Percentiles rank a stretch among this genome's conserved stretches.
Evolutionary conservation across 371 early-diverging fungal genomes (phyloP).

Genomic region (Massospora cicadina): DNA sequence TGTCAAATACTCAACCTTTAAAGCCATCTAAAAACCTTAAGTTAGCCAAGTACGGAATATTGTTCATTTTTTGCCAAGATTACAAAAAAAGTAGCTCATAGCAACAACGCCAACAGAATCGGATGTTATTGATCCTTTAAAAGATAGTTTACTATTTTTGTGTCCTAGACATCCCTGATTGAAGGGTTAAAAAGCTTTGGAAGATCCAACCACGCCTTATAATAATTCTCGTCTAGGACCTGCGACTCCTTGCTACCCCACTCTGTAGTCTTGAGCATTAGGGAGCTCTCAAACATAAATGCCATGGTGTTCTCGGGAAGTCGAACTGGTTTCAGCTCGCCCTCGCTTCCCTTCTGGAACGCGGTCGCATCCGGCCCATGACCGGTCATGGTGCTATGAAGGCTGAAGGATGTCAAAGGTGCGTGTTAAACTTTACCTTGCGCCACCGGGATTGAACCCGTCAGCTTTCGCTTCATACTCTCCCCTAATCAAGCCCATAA

Average conservation of each 20-base stretch:
- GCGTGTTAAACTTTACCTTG: constrained; percentile 23
- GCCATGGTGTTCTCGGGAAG: constrained; percentile 68
- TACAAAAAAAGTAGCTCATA: too few relatives aligned
- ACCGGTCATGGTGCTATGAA: constrained; percentile 74
- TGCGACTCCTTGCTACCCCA: constrained; percentile 64
- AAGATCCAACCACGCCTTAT: constrained; percentile 48
- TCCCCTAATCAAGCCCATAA: constrained; percentile 88
- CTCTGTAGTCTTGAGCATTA: constrained; percentile 57
- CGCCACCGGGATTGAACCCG: constrained; percentile 85
- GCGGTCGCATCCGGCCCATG: constrained; percentile 87
- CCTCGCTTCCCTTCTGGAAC: constrained; percentile 52
- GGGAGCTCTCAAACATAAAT: constrained; percentile 89
- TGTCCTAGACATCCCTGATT: not conserved
- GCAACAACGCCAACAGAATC: too few relatives aligned
- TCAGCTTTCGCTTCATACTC: constrained; percentile 87
- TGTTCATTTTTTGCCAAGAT: too few relatives aligned
- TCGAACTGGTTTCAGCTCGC: constrained; percentile 54
- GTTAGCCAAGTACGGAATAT: too few relatives aligned
- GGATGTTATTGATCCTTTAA: too few relatives aligned
- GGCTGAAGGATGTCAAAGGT: constrained; percentile 11
- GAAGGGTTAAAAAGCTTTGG: constrained; percentile 29
- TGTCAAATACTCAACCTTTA: too few relatives aligned
- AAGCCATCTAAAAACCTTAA: too few relatives aligned
- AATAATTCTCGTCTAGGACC: constrained; percentile 62
- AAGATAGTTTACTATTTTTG: too few relatives aligned